Percentiles rank a stretch among this genome's conserved stretches.
These are phyloP conservation scores for Saccharum hybrid DNA, from an alignment of 202 grass and related monocot species.

Conservation along the genomic window DNA sequence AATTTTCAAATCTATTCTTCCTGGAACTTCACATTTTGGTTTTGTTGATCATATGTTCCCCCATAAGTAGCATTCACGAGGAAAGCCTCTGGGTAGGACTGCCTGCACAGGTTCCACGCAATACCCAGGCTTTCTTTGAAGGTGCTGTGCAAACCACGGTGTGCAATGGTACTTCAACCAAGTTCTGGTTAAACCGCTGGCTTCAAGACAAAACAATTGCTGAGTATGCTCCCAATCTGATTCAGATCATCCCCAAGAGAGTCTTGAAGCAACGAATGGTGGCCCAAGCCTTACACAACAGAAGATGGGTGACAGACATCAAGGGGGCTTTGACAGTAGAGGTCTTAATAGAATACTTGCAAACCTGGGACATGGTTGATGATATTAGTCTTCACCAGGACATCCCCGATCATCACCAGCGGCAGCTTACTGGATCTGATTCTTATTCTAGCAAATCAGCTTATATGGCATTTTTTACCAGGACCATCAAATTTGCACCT, in stretches of 20 bases:
- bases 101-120: not conserved
- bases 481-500: not conserved
- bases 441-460: not conserved
- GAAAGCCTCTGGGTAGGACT: not conserved
- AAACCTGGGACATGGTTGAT: not conserved
- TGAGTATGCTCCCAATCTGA: too few relatives aligned
- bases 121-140: not conserved
- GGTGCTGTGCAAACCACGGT: too few relatives aligned
- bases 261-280: too few relatives aligned
- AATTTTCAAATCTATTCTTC: slow-evolving; percentile 20
- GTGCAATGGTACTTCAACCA: too few relatives aligned
- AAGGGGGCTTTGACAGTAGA: too few relatives aligned
- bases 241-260: too few relatives aligned
- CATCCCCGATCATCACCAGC: not conserved
- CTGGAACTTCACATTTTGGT: not conserved
- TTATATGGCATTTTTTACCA: not conserved
- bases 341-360: not conserved
- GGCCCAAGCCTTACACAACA: too few relatives aligned
- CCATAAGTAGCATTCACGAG: not conserved
- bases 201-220: too few relatives aligned
- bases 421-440: not conserved
- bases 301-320: too few relatives aligned
- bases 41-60: not conserved
- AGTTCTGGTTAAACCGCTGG: too few relatives aligned
- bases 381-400: not conserved